Evolutionary conservation across 2,329 filamentous ascomycete species (phyloP).

Genomic region (Pseudogymnoascus sp.): DNA sequence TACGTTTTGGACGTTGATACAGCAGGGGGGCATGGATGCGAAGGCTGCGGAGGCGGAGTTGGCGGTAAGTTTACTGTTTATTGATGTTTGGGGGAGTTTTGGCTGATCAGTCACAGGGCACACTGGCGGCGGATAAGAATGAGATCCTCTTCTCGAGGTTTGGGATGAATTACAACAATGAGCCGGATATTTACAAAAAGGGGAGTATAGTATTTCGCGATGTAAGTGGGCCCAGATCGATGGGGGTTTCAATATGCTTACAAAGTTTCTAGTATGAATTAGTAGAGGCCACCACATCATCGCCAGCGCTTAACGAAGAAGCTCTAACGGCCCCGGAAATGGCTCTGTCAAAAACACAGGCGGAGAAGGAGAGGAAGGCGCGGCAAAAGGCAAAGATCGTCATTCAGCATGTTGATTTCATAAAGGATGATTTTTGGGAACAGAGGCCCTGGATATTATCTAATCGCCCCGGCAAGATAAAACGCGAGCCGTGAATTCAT

Average conservation of each 20-base stretch:
- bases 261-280: constrained; percentile 54
- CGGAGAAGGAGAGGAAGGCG: constrained; percentile 74
- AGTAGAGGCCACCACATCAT: constrained; percentile 43
- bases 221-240: constrained; percentile 19
- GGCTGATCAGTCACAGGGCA: constrained; percentile 50
- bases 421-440: constrained; percentile 92
- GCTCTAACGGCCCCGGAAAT: constrained; percentile 40
- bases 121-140: constrained; percentile 80
- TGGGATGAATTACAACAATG: constrained; percentile 95
- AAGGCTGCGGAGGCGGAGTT: constrained; percentile 75
- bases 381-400: constrained; percentile 72
- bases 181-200: constrained; percentile 85
- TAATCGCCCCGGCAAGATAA: constrained; percentile 62
- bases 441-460: constrained; percentile 75
- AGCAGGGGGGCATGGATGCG: constrained; percentile 64
- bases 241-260: background rate
- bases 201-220: constrained; percentile 85
- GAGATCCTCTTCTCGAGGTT: constrained; percentile 88
- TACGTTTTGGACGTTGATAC: constrained; percentile 84
- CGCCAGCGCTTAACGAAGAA: constrained; percentile 24
- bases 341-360: constrained; percentile 66
- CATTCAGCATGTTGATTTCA: constrained; percentile 84
- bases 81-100: constrained; percentile 5
- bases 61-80: constrained; percentile 43
- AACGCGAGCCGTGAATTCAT: constrained; percentile 40